A percentile compares a stretch with the other conserved stretches of the same genome.
phyloP scores from a whole-genome alignment of 306 rosid species.

The Trichosanthes truncata region DNA sequence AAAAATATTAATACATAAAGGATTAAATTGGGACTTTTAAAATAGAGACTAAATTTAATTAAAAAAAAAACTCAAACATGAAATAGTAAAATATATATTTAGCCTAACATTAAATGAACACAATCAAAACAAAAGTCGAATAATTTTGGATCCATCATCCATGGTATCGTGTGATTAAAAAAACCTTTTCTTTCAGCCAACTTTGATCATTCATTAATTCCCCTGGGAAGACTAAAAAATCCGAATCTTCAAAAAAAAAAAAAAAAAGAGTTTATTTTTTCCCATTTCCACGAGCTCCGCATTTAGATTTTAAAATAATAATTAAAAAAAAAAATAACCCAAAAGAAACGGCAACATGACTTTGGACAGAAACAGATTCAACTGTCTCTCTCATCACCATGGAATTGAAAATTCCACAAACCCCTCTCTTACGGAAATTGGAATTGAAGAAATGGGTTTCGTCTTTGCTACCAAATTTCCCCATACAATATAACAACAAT shows the following conservation, averaged over 20 bases:
- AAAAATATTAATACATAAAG: too few species aligned
- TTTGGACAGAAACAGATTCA: background rate
- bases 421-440: background rate
- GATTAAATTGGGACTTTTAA: too few species aligned
- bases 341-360: background rate
- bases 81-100: too few species aligned
- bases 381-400: background rate
- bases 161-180: too few species aligned
- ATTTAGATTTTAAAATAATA: background rate
- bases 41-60: too few species aligned
- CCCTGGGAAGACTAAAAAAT: background rate
- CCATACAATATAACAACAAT: background rate
- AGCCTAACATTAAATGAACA: too few species aligned
- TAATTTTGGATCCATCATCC: too few species aligned
- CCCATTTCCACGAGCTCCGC: background rate
- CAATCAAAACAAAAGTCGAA: too few species aligned
- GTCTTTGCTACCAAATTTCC: background rate
- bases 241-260: background rate
- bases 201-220: background rate
- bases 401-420: background rate
- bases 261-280: too few species aligned
- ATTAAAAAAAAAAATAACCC: background rate
- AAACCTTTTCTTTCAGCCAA: background rate
- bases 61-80: too few species aligned
- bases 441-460: background rate